Conservation (phyloP, 805 yeast species). For the Myxozyma sirexii region DNA sequence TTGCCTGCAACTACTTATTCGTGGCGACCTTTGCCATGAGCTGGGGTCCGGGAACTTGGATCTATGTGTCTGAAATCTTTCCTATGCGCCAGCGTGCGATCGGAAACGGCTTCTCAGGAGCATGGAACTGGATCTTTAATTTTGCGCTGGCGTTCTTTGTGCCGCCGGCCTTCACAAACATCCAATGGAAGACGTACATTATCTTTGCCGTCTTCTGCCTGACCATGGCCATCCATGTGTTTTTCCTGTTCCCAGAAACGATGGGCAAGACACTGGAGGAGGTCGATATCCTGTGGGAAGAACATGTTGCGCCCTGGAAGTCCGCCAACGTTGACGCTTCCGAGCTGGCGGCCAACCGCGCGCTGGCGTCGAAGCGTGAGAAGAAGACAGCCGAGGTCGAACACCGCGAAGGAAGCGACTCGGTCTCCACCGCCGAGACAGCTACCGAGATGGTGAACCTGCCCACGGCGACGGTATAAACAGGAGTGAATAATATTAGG, state of each 20-base stretch:
- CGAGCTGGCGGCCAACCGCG: slow-evolving; percentile 21
- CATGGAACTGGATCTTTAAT: slow-evolving; percentile 68
- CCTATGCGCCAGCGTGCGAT: slow-evolving; percentile 67
- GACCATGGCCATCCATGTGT: slow-evolving; percentile 50
- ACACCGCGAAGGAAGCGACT: slow-evolving; percentile 8
- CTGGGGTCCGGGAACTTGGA: slow-evolving; percentile 59
- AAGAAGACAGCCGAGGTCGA: slow-evolving; percentile 40
- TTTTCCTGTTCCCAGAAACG: slow-evolving; percentile 69
- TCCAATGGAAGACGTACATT: slow-evolving; percentile 61
- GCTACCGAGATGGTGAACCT: background rate
- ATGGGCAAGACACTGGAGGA: slow-evolving; percentile 73
- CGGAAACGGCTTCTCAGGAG: slow-evolving; percentile 57
- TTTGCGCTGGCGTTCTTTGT: slow-evolving; percentile 57
- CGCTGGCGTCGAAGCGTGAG: slow-evolving; percentile 1
- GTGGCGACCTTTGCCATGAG: slow-evolving; percentile 57
- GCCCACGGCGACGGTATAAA: background rate
- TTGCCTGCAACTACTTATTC: slow-evolving; percentile 57
- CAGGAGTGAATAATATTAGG: no score
- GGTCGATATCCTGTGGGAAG: slow-evolving; percentile 59
- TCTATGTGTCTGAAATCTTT: slow-evolving; percentile 67
- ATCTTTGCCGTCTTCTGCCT: slow-evolving; percentile 59
- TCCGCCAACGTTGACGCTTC: slow-evolving; percentile 21
- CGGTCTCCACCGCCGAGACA: background rate
- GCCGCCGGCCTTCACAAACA: slow-evolving; percentile 51
- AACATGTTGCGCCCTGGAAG: slow-evolving; percentile 35